Evolutionary conservation across 2,329 filamentous ascomycete genomes (phyloP), one percentile per base, ranked within the genome.

Genomic region (Alternaria novae-zelandiae): DNA sequence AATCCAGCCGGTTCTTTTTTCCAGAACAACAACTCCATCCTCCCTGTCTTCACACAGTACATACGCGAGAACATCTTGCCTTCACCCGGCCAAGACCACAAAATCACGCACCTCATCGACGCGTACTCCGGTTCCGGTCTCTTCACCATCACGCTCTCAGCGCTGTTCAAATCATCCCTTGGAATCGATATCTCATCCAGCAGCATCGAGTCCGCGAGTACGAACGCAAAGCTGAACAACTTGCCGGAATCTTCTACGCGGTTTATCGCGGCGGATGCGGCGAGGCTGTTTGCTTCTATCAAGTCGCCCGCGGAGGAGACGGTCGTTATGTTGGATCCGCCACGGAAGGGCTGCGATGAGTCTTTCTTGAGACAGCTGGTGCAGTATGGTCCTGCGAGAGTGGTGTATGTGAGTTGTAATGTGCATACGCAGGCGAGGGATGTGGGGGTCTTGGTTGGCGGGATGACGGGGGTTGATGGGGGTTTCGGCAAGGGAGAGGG

Each of bases 21-120:
- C 87, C 96, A 99, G 78, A 99, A 99, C 86, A 99, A 99, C 87
- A 98, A 98, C 85, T 96, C 94, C 59, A 98, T 99, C 81, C 90
- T 99, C 23, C 89, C 92, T 28, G 82, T 84, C 15, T 97, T 98
- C 81, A 97, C 94, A 13, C 86, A 89, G 69, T 97, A 96, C 83
- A 92, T 98, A 78, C 91, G 93, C 66, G 86, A 91, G 41, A 88
- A 91, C 79, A 91, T 95, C 74, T 84, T 94, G 2, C 90, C 89
- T 25, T 44, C 70, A 21, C 44, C 70, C 28, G 20, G 53, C 10
- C 21, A 64, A 0, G 72, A 63, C 26, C 80, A 62, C 74, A 79
- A 65, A 79, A 78, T 97, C 81, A 91, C 90, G 72, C 94, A 96
- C 82, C 90, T 99, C 47, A 95, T 99, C 70, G 96, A 99, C 83